Percentiles rank a stretch among this genome's conserved stretches.
Evolutionary conservation across 495 filamentous ascomycete species (phyloP).

Genomic region (Podospora appendiculata): DNA sequence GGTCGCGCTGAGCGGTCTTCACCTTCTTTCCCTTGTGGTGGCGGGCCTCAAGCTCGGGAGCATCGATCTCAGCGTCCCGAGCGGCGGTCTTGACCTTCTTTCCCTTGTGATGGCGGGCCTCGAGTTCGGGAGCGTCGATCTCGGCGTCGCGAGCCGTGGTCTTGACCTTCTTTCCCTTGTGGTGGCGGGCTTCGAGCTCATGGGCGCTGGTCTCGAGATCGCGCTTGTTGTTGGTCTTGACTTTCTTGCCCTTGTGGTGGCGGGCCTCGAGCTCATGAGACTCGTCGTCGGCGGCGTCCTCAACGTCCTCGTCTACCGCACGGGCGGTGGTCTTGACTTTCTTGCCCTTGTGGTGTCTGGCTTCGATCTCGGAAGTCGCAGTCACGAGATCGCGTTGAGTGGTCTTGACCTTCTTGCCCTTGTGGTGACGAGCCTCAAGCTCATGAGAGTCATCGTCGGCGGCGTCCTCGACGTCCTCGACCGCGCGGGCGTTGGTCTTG

Average conservation of each 20-base stretch:
- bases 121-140: conserved; percentile 5
- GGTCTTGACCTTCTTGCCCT: conserved; percentile 7
- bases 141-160: conserved; percentile 3
- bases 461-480: conserved; percentile 4
- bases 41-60: conserved; percentile 4
- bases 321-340: conserved; percentile 1
- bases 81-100: conserved; percentile 10
- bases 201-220: background rate
- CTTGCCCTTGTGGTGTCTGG: conserved; percentile 11
- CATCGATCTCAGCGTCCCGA: conserved; percentile 2
- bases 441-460: conserved; percentile 1
- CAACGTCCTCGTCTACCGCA: conserved; percentile 5
- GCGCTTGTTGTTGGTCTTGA: conserved; percentile 1
- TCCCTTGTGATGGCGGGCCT: conserved; percentile 16
- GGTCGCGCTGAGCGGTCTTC: background rate
- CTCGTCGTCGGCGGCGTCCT: conserved; percentile 6
- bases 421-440: conserved; percentile 10
- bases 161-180: conserved; percentile 12
- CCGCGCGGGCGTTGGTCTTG: conserved; percentile 9
- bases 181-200: conserved; percentile 6
- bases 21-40: conserved; percentile 12
- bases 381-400: background rate
- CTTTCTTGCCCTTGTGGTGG: conserved; percentile 5
- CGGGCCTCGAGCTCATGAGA: conserved; percentile 6
- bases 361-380: background rate